Percentiles rank a stretch among this genome's conserved stretches.
Conservation (phyloP, 495 filamentous ascomycete species). For the Annulohypoxylon bovei region DNA sequence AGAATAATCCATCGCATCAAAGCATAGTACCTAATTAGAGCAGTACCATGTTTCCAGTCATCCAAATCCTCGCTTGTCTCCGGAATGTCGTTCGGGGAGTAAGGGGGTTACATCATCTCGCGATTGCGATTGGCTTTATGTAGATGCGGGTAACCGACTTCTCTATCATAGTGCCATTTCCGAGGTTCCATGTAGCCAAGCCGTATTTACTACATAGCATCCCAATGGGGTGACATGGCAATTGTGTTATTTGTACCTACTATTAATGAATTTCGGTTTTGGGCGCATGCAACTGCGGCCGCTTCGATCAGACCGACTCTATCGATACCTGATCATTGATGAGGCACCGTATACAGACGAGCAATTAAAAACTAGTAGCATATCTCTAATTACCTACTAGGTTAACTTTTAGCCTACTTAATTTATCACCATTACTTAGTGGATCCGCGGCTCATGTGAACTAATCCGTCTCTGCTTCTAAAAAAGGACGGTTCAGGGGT, state of each 20-base stretch:
- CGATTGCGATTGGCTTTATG: constrained; percentile 21
- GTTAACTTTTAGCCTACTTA: no score
- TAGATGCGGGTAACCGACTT: constrained; percentile 28
- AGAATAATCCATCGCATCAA: not conserved
- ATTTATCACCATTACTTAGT: not conserved
- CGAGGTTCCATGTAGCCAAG: constrained; percentile 18
- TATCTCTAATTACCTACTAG: not conserved
- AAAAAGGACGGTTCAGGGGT: not conserved
- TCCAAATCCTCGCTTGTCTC: constrained; percentile 15
- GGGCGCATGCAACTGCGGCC: constrained; percentile 16
- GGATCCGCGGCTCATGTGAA: not conserved
- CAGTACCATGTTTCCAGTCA: not conserved
- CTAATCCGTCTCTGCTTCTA: not conserved
- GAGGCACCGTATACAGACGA: no score
- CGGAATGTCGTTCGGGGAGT: constrained; percentile 26
- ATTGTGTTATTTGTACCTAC: constrained; percentile 9
- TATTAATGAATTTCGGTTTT: not conserved
- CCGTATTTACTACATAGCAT: constrained; percentile 2
- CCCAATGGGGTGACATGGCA: not conserved
- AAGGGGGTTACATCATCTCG: constrained; percentile 31
- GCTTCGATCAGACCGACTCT: not conserved
- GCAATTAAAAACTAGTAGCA: no score
- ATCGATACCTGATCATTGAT: not conserved
- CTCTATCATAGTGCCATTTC: constrained; percentile 15
- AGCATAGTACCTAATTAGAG: not conserved